Evolutionary conservation across 2,329 filamentous ascomycete species (phyloP).

Genomic region (Phialophora macrospora): DNA sequence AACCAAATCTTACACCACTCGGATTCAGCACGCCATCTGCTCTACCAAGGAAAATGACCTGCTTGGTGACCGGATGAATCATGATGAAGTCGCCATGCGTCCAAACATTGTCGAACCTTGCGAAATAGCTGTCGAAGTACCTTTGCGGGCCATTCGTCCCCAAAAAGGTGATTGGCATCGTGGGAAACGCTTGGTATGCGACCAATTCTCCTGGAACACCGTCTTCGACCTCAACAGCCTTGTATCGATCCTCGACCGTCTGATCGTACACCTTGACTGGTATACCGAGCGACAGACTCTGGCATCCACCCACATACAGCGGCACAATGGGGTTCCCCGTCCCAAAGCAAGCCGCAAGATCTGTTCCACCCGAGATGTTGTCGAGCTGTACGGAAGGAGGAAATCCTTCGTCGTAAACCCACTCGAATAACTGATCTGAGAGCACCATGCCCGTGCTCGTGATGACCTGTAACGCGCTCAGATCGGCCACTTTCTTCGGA

Average conservation of each 20-base stretch:
- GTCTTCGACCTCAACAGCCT: conserved; percentile 58
- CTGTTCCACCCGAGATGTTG: conserved; percentile 44
- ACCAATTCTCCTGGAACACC: conserved; percentile 78
- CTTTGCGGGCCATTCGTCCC: conserved; percentile 58
- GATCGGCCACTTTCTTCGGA: conserved; percentile 66
- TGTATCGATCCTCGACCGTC: conserved; percentile 43
- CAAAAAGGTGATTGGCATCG: conserved; percentile 72
- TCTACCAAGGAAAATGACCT: conserved; percentile 69
- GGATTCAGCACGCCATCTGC: conserved; percentile 68
- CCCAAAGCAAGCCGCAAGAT: conserved; percentile 42
- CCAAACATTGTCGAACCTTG: conserved; percentile 63
- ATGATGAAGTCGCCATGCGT: conserved; percentile 81
- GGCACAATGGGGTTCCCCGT: conserved; percentile 70
- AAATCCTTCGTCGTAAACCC: conserved; percentile 77
- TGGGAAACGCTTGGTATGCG: conserved; percentile 72
- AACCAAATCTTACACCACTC: conserved; percentile 86
- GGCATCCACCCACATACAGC: conserved; percentile 64
- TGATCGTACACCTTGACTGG: conserved; percentile 58
- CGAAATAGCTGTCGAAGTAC: conserved; percentile 53
- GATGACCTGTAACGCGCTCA: conserved; percentile 66
- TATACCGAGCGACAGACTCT: conserved; percentile 59
- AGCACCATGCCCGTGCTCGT: conserved; percentile 82
- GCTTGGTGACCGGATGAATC: conserved; percentile 69
- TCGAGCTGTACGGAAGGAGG: conserved; percentile 67
- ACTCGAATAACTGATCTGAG: conserved; percentile 75